Evolutionary conservation across 331 rosid species (phyloP), one percentile per base, ranked within the genome.

Genomic region (Prunus yedoensis): DNA sequence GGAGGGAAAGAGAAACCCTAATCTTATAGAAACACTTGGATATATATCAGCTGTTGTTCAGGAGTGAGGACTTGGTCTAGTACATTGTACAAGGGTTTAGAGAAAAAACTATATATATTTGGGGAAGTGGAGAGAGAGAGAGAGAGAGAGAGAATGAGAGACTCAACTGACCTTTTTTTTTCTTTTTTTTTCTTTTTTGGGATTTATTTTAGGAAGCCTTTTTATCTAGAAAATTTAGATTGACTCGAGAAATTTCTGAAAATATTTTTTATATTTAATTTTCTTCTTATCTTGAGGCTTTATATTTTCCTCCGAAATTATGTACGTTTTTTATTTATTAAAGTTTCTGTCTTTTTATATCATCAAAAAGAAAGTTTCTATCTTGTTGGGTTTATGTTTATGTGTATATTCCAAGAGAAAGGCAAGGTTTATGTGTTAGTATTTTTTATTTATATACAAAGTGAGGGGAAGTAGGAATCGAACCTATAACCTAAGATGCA

Each of bases 1-100:
- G 79, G 84, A 72, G 84, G 77, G 82, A 79, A 71, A 56, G 75
- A 32, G 25, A 67, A 83, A 83, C 87, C 87, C 84, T 79, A 79
- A 66, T 28, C 68, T 62, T 15, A 60, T 63, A 35, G 59, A 27
- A n/a, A 25, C 38, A 57, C 35, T 41, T 21, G 76, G 38, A 50
- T 5, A 49, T 64, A 18, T 30, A 30, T 25, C 2, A 17, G 11
- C 28, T 10, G 27, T n/a, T 5, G 49, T 35, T 52, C 18, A 50
- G 58, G 61, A 17, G 74, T 28, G 18, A 30, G 30, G 62, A 70
- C 63, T 70, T 52, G 62, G 62, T 69, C 49, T 51, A 6, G 3
- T 52, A 52, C 58, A 16, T 47, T 45, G 56, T 10, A 45, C n/a
- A 70, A n/a, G 65, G 65, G 51, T 53, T 52, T 53, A 53, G 49